Conservation (phyloP, 2,329 filamentous ascomycete genomes). For the Fonsecaea erecta region DNA sequence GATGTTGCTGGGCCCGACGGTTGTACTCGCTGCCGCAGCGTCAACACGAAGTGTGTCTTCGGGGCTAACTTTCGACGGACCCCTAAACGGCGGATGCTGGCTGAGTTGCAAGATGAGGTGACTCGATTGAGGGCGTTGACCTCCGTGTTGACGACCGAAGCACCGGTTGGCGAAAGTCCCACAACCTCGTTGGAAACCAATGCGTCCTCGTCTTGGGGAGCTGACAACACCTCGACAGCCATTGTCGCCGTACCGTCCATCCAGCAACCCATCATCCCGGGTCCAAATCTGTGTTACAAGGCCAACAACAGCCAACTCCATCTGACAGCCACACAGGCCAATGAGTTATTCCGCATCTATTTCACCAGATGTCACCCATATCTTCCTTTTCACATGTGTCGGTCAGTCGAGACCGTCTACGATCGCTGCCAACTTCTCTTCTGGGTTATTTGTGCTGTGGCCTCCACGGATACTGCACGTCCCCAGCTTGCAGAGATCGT, state of each 20-base stretch:
- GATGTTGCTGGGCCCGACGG: constrained; percentile 13
- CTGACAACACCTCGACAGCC: background rate
- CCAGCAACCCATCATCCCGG: background rate
- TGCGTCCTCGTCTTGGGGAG: background rate
- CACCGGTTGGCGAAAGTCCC: background rate
- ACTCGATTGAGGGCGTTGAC: constrained; percentile 15
- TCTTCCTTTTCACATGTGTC: constrained; percentile 21
- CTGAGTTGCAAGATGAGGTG: constrained; percentile 22
- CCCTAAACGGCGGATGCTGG: constrained; percentile 17
- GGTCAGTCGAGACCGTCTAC: constrained; percentile 17
- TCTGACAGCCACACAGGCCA: constrained; percentile 18
- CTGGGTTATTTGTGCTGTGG: constrained; percentile 25
- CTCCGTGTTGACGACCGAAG: background rate
- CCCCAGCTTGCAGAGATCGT: constrained; percentile 22
- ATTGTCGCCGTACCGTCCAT: background rate
- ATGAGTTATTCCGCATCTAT: constrained; percentile 25
- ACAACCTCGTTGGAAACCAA: background rate
- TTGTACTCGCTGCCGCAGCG: constrained; percentile 22
- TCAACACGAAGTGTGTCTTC: constrained; percentile 14
- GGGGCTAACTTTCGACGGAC: constrained; percentile 20
- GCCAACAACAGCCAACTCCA: constrained; percentile 16
- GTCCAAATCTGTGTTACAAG: constrained; percentile 7
- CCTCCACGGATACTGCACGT: constrained; percentile 11
- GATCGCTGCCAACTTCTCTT: constrained; percentile 22
- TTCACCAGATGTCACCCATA: constrained; percentile 24